Evolutionary conservation across 2,329 filamentous ascomycete genomes (phyloP), one percentile per base, ranked within the genome.

Genomic region (Paraphaeosphaeria minitans): DNA sequence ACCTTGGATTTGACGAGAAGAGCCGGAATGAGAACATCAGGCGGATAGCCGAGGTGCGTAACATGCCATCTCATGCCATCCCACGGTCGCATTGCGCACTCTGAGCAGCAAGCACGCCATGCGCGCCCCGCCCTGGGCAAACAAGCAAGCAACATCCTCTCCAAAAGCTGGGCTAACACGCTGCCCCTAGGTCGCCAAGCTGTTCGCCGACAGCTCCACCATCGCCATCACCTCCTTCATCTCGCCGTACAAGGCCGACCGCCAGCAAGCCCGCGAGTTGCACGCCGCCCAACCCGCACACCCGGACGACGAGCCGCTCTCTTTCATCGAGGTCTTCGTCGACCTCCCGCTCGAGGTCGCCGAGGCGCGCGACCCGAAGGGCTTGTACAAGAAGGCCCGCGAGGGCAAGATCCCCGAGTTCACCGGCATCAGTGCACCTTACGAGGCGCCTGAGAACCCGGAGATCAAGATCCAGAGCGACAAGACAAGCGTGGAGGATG

Each of bases 11-110:
- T 83, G 90, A 87, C 65, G 94, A 97, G 75, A 87, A 88, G 75
- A 93, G 97, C 82, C 88, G 95, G 69, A 96, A 94, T 76, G 95
- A 99, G 85, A 99, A 99, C 82, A 99, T 99, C 76, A 88, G 95
- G 61, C 89, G 95, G 65, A 97, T 99, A 73, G 92, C 91, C 55
- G 94, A 99, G 84, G 80, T 81, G 71, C 29, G 67, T 62, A 14
- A 14, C 14, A n/a, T 31, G 27, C 21, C 27, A 29, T 8, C 4
- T 29, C 27, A 29, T 29, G 27, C 8, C 14, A 41, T 35, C 7
- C 22, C 24, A 5, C 13, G 16, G 24, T n/a, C 45, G 21, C 6
- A 57, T 64, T 39, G 51, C 59, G 52, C 49, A 60, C 56, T 42
- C 24, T 10, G 33, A 35, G 45, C 45, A 55, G 41, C 47, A 52